phyloP scores from a whole-genome alignment of 108 stramenopile genomes.

The Bacterosira constricta region DNA sequence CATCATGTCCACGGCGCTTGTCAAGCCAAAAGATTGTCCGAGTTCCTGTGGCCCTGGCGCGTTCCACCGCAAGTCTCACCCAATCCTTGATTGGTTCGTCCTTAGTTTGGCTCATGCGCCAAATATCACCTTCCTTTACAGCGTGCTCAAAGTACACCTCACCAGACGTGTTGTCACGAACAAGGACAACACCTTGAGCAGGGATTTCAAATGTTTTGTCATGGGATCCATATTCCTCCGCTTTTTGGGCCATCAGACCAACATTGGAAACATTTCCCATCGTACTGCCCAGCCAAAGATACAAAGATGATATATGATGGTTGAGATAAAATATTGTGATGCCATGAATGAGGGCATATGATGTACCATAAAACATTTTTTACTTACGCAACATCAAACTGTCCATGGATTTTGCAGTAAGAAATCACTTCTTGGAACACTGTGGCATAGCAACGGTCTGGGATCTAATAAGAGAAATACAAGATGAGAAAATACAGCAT shows the following conservation, averaged over 20 bases:
- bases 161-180: conserved; percentile 75
- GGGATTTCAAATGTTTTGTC: conserved; percentile 92
- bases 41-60: conserved; percentile 79
- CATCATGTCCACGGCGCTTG: conserved; percentile 89
- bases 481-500: no score
- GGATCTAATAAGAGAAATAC: no score
- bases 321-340: no score
- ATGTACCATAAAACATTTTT: neutral
- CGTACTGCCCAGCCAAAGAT: conserved; percentile 26
- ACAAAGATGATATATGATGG: neutral
- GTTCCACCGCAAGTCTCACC: conserved; percentile 86
- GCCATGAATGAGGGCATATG: no score
- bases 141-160: conserved; percentile 76
- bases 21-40: conserved; percentile 94
- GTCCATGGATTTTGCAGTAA: conserved; percentile 87
- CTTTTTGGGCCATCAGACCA: conserved; percentile 94
- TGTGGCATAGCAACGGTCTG: conserved; percentile 91
- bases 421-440: conserved; percentile 89
- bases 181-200: conserved; percentile 68
- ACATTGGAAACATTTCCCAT: conserved; percentile 88
- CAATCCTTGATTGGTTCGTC: conserved; percentile 92
- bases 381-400: conserved; percentile 83
- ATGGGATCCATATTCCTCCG: conserved; percentile 94
- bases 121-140: conserved; percentile 90
- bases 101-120: conserved; percentile 95